Evolutionary conservation across 768 basidiomycete species (phyloP), one percentile per base, ranked within the genome.

Genomic region (Suillus tomentosus): DNA sequence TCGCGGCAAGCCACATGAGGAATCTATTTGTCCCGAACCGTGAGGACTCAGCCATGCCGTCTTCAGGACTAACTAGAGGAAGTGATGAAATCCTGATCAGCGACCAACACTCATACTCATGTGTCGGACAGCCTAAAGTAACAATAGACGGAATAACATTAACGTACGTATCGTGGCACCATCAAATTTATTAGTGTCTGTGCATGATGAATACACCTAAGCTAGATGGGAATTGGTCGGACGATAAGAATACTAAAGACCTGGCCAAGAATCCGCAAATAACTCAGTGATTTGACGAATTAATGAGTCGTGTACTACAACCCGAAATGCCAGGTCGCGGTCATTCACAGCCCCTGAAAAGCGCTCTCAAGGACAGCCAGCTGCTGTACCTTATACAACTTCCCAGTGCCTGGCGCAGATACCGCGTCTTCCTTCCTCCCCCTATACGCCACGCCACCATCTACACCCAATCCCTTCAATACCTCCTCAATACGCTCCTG

Each of bases 381-480:
- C 76, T 92, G 89, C 74, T 95, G 90, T 27, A 60, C 77, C 60
- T 78, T 78, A 77, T 94, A 93, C 51, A 89, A 72, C 69, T 80
- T 85, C 60, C 90, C 89, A 64, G 89, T 85, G 0, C 91, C 94
- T 22, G 91, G 88, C 9, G 86, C 95, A 50, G 92, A 90, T 37
- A 95, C 78, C 19, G 90, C 85, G 69, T 86, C 89, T 77, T 88
- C 87, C 66, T 76, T 81, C 70, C 94, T 79, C 3, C 94, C 93
- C n/a, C 78, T 71, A 73, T 88, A 94, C 64, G 65, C 71, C 55
- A 92, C 71, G 68, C 71, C 65, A 62, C 68, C 64, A 70, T 66
- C 40, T 14, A 66, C 63, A 64, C 82, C 76, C 75, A 77, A 65
- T 53, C 68, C 75, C 24, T 74, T 73, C 68, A 94, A 72, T 37